These are phyloP conservation scores for Coprinopsis sp. DNA, from an alignment of 768 basidiomycete species.

Conservation along the genomic window DNA sequence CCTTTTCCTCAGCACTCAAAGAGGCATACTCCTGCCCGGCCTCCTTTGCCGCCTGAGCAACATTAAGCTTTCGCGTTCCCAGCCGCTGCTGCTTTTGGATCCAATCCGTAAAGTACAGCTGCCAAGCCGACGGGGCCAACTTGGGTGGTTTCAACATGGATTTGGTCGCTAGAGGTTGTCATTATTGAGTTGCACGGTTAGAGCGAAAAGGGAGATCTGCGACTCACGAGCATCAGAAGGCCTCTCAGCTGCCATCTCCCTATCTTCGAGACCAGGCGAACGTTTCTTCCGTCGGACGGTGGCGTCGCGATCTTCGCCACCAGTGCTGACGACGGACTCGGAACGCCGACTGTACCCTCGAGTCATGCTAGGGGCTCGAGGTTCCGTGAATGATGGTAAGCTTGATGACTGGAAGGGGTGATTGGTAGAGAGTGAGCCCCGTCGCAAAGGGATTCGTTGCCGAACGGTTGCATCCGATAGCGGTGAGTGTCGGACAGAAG, in stretches of 20 bases:
- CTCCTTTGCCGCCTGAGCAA: constrained; percentile 93
- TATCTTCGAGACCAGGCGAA: constrained; percentile 34
- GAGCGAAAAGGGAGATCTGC: constrained; percentile 13
- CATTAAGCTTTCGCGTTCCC: constrained; percentile 82
- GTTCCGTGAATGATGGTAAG: constrained; percentile 55
- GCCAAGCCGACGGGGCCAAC: constrained; percentile 92
- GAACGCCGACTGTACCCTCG: constrained; percentile 64
- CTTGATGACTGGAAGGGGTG: constrained; percentile 68
- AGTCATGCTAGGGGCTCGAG: constrained; percentile 42
- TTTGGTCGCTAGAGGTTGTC: constrained; percentile 49
- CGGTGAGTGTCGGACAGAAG: constrained; percentile 45
- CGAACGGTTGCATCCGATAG: constrained; percentile 37
- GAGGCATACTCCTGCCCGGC: constrained; percentile 87
- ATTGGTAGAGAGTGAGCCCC: constrained; percentile 43
- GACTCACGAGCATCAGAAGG: constrained; percentile 45
- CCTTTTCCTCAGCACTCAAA: constrained; percentile 75
- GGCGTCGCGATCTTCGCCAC: constrained; percentile 62
- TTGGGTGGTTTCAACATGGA: constrained; percentile 84
- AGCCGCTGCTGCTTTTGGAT: constrained; percentile 82
- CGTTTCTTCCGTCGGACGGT: constrained; percentile 65
- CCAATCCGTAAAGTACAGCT: constrained; percentile 94
- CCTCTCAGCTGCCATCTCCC: constrained; percentile 28
- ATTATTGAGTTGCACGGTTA: constrained; percentile 16
- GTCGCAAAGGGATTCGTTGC: constrained; percentile 37
- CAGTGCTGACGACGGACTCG: constrained; percentile 54